Conservation (phyloP, 495 filamentous ascomycete genomes). For the Aspergillus ellipticus region DNA sequence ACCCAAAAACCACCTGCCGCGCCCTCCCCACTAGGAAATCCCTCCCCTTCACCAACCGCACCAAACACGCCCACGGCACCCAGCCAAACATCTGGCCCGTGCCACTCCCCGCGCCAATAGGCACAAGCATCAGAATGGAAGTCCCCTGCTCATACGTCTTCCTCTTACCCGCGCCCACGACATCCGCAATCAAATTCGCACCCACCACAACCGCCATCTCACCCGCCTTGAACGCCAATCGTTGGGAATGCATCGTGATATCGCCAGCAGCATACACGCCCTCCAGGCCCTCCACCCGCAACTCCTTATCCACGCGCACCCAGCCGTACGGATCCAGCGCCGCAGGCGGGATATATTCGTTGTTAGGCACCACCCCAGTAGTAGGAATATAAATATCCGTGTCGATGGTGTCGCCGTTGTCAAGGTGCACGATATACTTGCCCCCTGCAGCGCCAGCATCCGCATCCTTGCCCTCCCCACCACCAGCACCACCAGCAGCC, state of each 20-base stretch:
- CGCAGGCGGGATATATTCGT: constrained; percentile 49
- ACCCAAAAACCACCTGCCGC: neutral
- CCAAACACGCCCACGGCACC: constrained; percentile 39
- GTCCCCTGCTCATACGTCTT: constrained; percentile 23
- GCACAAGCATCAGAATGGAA: constrained; percentile 34
- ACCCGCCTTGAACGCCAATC: constrained; percentile 24
- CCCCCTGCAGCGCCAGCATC: no score
- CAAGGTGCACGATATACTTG: constrained; percentile 32
- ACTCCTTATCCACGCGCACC: constrained; percentile 53
- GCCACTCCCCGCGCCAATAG: constrained; percentile 42
- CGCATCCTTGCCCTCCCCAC: no score
- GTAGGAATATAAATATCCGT: constrained; percentile 64
- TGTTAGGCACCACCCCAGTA: constrained; percentile 58
- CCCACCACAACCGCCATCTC: constrained; percentile 29
- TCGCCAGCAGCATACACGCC: constrained; percentile 37
- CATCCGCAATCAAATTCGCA: constrained; percentile 32
- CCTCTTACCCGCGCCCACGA: constrained; percentile 20
- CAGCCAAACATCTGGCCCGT: constrained; percentile 49
- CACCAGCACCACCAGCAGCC: no score
- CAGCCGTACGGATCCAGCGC: constrained; percentile 49
- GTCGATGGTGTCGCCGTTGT: constrained; percentile 35
- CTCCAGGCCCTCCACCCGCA: constrained; percentile 39
- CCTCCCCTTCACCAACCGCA: constrained; percentile 45
- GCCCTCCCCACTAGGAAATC: constrained; percentile 36
- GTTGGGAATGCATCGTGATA: constrained; percentile 32